A percentile compares a stretch with the other conserved stretches of the same genome.
phyloP scores from a whole-genome alignment of 208 protist genomes.

The Acanthamoeba culbertsoni region DNA sequence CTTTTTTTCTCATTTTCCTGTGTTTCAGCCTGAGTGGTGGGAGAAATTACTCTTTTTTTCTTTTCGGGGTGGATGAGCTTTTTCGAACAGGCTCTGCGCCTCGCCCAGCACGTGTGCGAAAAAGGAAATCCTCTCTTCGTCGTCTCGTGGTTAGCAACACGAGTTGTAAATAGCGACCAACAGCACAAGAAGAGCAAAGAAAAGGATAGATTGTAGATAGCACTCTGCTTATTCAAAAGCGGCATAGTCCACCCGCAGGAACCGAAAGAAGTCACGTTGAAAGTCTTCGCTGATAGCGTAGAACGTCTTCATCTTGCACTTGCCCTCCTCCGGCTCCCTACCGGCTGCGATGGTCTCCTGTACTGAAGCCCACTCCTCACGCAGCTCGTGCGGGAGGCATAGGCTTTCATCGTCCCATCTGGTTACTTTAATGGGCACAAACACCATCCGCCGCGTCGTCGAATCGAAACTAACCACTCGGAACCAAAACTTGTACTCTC shows the following conservation, averaged over 20 bases:
- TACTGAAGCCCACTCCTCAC: not conserved
- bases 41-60: not conserved
- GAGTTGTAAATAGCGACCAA: too few species aligned
- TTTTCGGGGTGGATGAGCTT: too few species aligned
- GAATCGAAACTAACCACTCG: not conserved
- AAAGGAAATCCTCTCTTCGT: too few species aligned
- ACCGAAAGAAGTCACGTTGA: not conserved
- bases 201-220: not conserved
- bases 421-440: not conserved
- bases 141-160: too few species aligned
- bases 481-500: conserved; percentile 43
- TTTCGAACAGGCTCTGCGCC: not conserved
- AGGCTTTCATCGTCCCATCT: not conserved
- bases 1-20: not conserved
- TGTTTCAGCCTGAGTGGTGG: not conserved
- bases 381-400: not conserved
- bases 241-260: not conserved
- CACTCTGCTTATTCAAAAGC: not conserved
- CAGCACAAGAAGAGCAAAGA: not conserved
- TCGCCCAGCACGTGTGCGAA: too few species aligned
- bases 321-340: not conserved
- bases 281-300: not conserved
- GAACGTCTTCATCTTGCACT: not conserved
- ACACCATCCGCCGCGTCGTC: not conserved
- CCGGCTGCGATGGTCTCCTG: not conserved